These are phyloP conservation scores for Amaranthus cruentus DNA, from an alignment of 148 eudicot species.

Conservation along the genomic window DNA sequence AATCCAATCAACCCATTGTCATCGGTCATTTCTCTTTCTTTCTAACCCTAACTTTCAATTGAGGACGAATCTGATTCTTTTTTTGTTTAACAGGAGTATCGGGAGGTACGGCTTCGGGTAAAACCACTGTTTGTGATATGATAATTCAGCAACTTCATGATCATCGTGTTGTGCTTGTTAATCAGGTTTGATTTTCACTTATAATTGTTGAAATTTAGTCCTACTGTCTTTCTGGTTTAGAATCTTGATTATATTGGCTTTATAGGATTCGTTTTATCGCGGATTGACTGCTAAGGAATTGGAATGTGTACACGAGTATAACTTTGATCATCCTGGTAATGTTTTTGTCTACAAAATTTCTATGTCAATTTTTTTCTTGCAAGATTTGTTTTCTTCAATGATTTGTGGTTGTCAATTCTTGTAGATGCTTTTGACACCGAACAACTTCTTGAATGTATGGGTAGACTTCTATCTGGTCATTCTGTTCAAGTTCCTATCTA, in stretches of 20 bases:
- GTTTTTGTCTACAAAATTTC: background rate
- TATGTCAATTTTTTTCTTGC: background rate
- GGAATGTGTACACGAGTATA: conserved; percentile 75
- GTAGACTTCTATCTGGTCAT: conserved; percentile 58
- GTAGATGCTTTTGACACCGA: conserved; percentile 98
- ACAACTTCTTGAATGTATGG: conserved; percentile 82
- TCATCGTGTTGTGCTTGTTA: conserved; percentile 93
- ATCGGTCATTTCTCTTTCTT: conserved; percentile 46
- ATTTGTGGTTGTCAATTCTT: conserved; percentile 13
- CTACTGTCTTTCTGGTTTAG: too few relatives aligned
- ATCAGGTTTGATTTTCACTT: conserved; percentile 52
- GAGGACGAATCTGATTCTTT: background rate
- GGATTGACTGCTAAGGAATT: conserved; percentile 81
- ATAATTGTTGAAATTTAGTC: background rate
- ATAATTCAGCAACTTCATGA: conserved; percentile 97
- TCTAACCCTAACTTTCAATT: conserved; percentile 3
- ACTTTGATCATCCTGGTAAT: conserved; percentile 98
- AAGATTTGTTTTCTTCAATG: background rate
- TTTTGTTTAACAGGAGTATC: conserved; percentile 62
- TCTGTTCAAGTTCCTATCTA: conserved; percentile 84
- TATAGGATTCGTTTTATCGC: conserved; percentile 90
- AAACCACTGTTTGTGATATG: conserved; percentile 91
- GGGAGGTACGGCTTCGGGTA: conserved; percentile 97
- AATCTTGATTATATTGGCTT: conserved; percentile 2
- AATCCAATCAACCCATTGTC: conserved; percentile 66